Conservation (phyloP, 108 stramenopile genomes). For the Pseudonitzschia pungens region DNA sequence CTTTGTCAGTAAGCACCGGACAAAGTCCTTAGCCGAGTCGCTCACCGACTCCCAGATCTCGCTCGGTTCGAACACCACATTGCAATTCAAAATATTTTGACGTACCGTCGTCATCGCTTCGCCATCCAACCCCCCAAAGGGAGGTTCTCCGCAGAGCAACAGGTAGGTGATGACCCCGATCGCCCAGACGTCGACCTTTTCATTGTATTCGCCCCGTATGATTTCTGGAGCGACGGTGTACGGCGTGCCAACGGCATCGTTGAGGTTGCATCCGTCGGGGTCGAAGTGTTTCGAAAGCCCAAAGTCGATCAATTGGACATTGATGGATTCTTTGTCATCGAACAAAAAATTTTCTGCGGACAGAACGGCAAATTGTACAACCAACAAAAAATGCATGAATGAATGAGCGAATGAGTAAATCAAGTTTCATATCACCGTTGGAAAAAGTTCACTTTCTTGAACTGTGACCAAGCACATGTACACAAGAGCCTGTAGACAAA, state of each 20-base stretch:
- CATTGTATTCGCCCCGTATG: slow-evolving; percentile 78
- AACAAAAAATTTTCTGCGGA: slow-evolving; percentile 29
- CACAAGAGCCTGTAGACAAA: too few relatives aligned
- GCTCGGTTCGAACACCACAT: slow-evolving; percentile 62
- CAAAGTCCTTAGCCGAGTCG: slow-evolving; percentile 65
- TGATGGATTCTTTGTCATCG: slow-evolving; percentile 15
- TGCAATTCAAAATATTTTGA: slow-evolving; percentile 53
- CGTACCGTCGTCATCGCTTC: slow-evolving; percentile 60
- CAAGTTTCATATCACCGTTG: too few relatives aligned
- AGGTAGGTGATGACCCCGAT: slow-evolving; percentile 89
- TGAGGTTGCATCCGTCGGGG: slow-evolving; percentile 57
- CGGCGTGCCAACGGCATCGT: slow-evolving; percentile 83
- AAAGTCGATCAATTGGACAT: slow-evolving; percentile 61
- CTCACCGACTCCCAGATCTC: slow-evolving; percentile 79
- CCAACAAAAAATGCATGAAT: too few relatives aligned
- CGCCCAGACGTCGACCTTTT: slow-evolving; percentile 84
- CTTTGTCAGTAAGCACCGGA: slow-evolving; percentile 55
- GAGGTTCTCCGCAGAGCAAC: slow-evolving; percentile 79
- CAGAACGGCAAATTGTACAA: too few relatives aligned
- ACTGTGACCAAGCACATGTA: neutral
- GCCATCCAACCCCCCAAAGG: slow-evolving; percentile 86
- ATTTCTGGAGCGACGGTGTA: slow-evolving; percentile 91
- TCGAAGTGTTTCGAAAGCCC: slow-evolving; percentile 84
- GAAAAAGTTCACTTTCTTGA: slow-evolving; percentile 21
- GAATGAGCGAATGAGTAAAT: slow-evolving; percentile 31